Evolutionary conservation across 2,329 filamentous ascomycete species (phyloP).

Genomic region (Geosmithia morbida): DNA sequence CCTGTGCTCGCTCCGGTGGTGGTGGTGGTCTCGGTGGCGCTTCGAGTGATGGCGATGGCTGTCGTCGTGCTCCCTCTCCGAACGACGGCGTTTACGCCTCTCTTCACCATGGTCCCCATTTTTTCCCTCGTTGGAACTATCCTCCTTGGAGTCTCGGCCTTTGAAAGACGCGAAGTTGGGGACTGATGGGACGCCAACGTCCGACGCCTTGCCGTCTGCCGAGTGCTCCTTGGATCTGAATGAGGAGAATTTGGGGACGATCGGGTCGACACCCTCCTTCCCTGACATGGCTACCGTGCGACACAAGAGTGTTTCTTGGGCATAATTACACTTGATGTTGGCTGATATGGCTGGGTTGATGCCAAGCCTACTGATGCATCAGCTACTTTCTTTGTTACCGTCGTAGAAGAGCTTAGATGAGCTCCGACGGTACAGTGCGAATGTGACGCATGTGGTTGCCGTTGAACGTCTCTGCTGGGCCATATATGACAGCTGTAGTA

Average conservation of each 20-base stretch:
- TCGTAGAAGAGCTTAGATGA: background rate
- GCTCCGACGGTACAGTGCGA: background rate
- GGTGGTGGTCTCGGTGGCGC: slow-evolving; percentile 6
- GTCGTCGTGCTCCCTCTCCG: slow-evolving; percentile 1
- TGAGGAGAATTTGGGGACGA: slow-evolving; percentile 58
- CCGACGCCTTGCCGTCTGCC: background rate
- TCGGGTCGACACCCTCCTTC: slow-evolving; percentile 2
- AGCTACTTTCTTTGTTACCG: background rate
- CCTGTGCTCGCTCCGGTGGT: background rate
- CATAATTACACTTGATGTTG: background rate
- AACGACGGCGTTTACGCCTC: slow-evolving; percentile 2
- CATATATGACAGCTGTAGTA: background rate
- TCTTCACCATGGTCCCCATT: slow-evolving; percentile 7
- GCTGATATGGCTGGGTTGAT: background rate
- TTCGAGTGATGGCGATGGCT: slow-evolving; percentile 6
- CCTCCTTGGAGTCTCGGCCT: slow-evolving; percentile 11
- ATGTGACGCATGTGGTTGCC: background rate
- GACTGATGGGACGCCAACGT: slow-evolving; percentile 12
- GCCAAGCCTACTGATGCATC: background rate
- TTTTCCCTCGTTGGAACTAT: background rate
- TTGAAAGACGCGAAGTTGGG: slow-evolving; percentile 68
- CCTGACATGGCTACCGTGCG: slow-evolving; percentile 1
- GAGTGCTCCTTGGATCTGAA: slow-evolving; percentile 35
- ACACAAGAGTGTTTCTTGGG: background rate
- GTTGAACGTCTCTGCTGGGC: background rate